phyloP scores from a whole-genome alignment of 768 basidiomycete species.

The Tulasnella sp. region DNA sequence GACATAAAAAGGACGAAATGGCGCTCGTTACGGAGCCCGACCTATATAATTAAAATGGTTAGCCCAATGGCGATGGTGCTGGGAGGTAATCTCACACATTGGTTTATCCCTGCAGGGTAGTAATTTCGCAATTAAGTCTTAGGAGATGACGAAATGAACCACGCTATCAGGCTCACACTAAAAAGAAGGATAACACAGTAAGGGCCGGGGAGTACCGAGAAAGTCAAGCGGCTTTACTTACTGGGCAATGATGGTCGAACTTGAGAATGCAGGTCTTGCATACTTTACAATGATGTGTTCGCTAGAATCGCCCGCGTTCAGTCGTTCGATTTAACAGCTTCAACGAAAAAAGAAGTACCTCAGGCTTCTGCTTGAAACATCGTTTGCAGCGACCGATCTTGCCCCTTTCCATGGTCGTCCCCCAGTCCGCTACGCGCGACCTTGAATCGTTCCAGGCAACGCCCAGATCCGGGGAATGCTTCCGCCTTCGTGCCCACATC shows the following conservation, averaged over 20 bases:
- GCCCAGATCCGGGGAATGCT: slow-evolving; percentile 39
- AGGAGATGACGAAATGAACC: background rate
- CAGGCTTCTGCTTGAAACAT: slow-evolving; percentile 67
- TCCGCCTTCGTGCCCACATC: slow-evolving; percentile 56
- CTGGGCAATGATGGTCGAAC: slow-evolving; percentile 89
- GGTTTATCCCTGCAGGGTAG: slow-evolving; percentile 74
- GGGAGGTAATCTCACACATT: slow-evolving; percentile 55
- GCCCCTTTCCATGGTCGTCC: slow-evolving; percentile 18
- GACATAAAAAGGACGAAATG: slow-evolving; percentile 96
- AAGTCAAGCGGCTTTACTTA: slow-evolving; percentile 44
- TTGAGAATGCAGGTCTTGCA: slow-evolving; percentile 88
- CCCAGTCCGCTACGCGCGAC: slow-evolving; percentile 28
- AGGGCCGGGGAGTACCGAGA: background rate
- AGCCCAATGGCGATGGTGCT: background rate
- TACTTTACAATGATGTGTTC: slow-evolving; percentile 89
- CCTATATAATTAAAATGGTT: slow-evolving; percentile 32
- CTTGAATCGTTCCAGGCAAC: slow-evolving; percentile 49
- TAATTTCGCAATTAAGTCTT: background rate
- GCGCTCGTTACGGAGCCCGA: slow-evolving; percentile 90
- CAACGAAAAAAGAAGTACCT: slow-evolving; percentile 53
- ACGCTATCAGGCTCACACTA: slow-evolving; percentile 36
- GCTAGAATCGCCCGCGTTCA: slow-evolving; percentile 45
- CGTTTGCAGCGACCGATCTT: slow-evolving; percentile 40
- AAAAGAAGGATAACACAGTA: background rate
- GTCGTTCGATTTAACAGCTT: background rate